Conservation (phyloP, 192 early-diverging fungal species). For the Funneliformis geosporum region DNA sequence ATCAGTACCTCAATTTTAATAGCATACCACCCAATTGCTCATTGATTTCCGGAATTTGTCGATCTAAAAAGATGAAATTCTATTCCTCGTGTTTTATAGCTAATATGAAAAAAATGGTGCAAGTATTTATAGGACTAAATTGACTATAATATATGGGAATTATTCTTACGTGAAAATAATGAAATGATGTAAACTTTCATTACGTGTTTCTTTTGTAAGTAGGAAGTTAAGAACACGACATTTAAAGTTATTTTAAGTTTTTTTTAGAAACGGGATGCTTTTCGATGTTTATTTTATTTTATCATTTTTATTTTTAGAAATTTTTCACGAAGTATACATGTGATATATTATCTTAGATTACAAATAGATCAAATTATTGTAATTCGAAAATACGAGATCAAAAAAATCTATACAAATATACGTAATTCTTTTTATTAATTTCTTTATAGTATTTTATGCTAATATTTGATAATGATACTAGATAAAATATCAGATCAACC, state of each 20-base stretch:
- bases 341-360: slow-evolving; percentile 6
- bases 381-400: slow-evolving; percentile 17
- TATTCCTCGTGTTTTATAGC: slow-evolving; percentile 41
- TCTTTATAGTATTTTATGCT: slow-evolving; percentile 52
- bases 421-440: neutral
- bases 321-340: neutral
- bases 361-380: slow-evolving; percentile 9
- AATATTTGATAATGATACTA: slow-evolving; percentile 38
- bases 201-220: neutral
- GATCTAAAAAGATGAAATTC: slow-evolving; percentile 17
- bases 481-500: slow-evolving; percentile 36
- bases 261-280: slow-evolving; percentile 38
- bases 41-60: slow-evolving; percentile 38
- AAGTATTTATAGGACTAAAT: slow-evolving; percentile 36
- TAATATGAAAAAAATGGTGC: slow-evolving; percentile 32
- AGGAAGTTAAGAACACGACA: neutral
- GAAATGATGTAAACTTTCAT: neutral
- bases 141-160: slow-evolving; percentile 4
- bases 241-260: slow-evolving; percentile 17
- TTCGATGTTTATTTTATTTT: neutral
- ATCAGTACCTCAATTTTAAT: too few species aligned
- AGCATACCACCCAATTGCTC: too few species aligned
- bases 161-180: neutral
- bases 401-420: too few species aligned
- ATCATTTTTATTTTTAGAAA: too few species aligned